Percentiles rank a stretch among this genome's conserved stretches.
Evolutionary conservation across 1,139 yeast species (phyloP).

Genomic region (Geotrichum histeridarum): DNA sequence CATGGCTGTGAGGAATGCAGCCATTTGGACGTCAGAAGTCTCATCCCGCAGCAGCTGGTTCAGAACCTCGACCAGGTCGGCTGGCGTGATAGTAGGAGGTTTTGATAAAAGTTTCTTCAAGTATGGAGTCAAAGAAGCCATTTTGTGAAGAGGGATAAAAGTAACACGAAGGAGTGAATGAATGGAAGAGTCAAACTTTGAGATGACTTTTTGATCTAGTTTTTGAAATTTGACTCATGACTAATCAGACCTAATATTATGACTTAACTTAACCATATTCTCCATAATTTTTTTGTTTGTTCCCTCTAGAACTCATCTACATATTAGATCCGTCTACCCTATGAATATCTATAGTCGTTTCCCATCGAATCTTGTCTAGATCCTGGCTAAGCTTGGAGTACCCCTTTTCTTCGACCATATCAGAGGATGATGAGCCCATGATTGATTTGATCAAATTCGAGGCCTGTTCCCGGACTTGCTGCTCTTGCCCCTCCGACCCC

Average conservation of each 20-base stretch:
- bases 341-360: constrained; percentile 39
- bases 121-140: constrained; percentile 48
- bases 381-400: constrained; percentile 11
- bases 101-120: constrained; percentile 54
- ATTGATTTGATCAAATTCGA: constrained; percentile 29
- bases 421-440: constrained; percentile 27
- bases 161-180: background rate
- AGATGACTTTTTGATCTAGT: background rate
- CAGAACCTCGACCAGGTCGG: constrained; percentile 57
- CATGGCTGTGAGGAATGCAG: constrained; percentile 74
- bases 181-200: background rate
- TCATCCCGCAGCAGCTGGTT: constrained; percentile 53
- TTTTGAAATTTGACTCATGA: background rate
- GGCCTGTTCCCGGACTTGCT: constrained; percentile 34
- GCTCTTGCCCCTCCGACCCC: constrained; percentile 35
- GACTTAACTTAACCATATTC: too few species aligned
- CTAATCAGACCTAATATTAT: background rate
- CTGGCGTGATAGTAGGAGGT: constrained; percentile 57
- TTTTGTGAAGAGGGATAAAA: background rate
- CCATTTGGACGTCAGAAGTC: constrained; percentile 65
- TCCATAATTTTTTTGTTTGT: background rate
- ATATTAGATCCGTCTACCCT: background rate
- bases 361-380: constrained; percentile 32
- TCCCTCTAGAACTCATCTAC: background rate
- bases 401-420: constrained; percentile 8